Percentiles rank a stretch among this genome's conserved stretches.
phyloP scores from a whole-genome alignment of 2,329 filamentous ascomycete species.

The Botrytis squamosa region DNA sequence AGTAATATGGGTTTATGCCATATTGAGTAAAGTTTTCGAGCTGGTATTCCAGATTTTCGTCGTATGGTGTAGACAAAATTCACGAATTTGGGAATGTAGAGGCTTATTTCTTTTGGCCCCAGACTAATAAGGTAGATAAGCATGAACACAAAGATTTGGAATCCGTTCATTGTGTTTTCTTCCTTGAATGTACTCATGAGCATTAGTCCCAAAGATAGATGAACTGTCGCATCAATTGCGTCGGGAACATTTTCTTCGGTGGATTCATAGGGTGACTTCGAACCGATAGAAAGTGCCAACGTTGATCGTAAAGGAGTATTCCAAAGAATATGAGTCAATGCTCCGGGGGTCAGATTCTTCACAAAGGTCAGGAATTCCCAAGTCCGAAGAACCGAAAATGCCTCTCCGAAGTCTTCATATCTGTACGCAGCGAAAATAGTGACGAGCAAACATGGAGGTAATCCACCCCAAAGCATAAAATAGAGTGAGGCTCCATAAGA shows the following conservation, averaged over 20 bases:
- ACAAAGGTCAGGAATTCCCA: constrained; percentile 29
- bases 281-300: constrained; percentile 29
- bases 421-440: constrained; percentile 29
- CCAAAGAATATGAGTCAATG: constrained; percentile 32
- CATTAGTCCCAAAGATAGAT: constrained; percentile 28
- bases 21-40: constrained; percentile 25
- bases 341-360: constrained; percentile 28
- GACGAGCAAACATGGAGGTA: constrained; percentile 30
- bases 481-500: constrained; percentile 30
- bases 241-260: constrained; percentile 30
- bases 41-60: constrained; percentile 21
- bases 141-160: constrained; percentile 32
- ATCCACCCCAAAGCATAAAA: constrained; percentile 30
- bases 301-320: constrained; percentile 31
- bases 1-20: constrained; percentile 33
- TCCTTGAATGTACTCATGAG: constrained; percentile 23
- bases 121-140: constrained; percentile 33
- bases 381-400: constrained; percentile 25
- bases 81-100: constrained; percentile 31
- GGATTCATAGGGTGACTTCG: constrained; percentile 29
- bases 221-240: constrained; percentile 31
- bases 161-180: constrained; percentile 31
- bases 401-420: constrained; percentile 31
- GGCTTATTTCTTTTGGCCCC: constrained; percentile 34
- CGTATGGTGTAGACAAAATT: constrained; percentile 30